Base-by-base conservation (phyloP, 306 rosid genomes). In the Styphnolobium japonicum region DNA sequence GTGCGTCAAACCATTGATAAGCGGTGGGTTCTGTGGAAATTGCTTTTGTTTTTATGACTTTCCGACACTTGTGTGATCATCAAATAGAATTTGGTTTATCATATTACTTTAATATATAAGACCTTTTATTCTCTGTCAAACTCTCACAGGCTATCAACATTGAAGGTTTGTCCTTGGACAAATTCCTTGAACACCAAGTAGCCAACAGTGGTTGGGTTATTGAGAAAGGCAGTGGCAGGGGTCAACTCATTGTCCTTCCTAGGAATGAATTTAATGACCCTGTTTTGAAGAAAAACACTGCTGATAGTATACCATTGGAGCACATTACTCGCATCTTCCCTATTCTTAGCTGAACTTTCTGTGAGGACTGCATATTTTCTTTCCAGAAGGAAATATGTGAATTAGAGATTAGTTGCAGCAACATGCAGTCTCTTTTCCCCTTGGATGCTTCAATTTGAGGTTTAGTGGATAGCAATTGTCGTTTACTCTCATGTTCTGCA, bases 241-340 rank as follows among this genome's bases (percentile, higher is more conserved):
- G 90, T 45, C 98, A 91, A 79, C 88, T 91, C 57, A 89, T 96
- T 34, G 87, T 84, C 70, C 82, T 93, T 18, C 99, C 99, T 9
- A 85, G 67, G 25, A 91, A 87, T 70, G 94, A 90, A 72, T 91
- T 85, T 62, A 96, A 96, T 88, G 89, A 93, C 83, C 97, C 98
- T 1, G 86, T 78, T 68, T 88, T 90, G 82, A 93, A 93, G 92
- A 93, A 90, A 83, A 96, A 62, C 71, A 39, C 91, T 1, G 90
- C 86, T 3, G 99, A 90, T 68, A 87, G 67, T 60, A 84, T 96
- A 83, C 93, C 97, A 27, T 86, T 96, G 84, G 97, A 93, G 66
- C 98, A 88, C 77, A 85, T 96, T 52, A 86, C 97, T 25, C 97
- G 91, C 67, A 91, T 96, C 85, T 91, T 96, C 43, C 97, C 98